These are phyloP conservation scores for Cyathus striatus DNA, from an alignment of 768 basidiomycete species.

Conservation along the genomic window DNA sequence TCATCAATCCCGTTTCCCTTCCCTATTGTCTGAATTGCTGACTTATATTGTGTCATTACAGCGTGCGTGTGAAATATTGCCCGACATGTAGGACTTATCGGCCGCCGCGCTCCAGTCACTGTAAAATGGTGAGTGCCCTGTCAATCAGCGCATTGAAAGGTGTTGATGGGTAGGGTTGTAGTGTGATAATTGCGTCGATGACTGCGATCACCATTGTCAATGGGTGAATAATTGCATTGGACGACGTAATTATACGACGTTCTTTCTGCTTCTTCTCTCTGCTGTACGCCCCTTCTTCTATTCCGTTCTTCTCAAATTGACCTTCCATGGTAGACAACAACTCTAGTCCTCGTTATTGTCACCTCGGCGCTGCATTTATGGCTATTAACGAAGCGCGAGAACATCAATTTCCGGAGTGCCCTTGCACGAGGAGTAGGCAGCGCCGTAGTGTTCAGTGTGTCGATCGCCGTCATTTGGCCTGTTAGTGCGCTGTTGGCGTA, in stretches of 20 bases:
- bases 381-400: conserved; percentile 50
- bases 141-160: neutral
- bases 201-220: conserved; percentile 88
- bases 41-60: conserved; percentile 21
- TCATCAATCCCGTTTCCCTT: neutral
- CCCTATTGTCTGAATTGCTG: neutral
- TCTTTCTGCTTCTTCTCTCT: conserved; percentile 77
- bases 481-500: conserved; percentile 75
- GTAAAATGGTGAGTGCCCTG: conserved; percentile 70
- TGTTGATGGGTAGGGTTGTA: conserved; percentile 20
- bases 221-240: conserved; percentile 97
- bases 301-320: conserved; percentile 6
- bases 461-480: conserved; percentile 76
- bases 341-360: conserved; percentile 69
- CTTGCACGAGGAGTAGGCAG: conserved; percentile 63
- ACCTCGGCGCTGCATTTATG: conserved; percentile 83
- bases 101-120: conserved; percentile 92
- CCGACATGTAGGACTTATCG: conserved; percentile 90
- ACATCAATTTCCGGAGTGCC: conserved; percentile 40
- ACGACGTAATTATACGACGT: conserved; percentile 91
- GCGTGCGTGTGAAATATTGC: conserved; percentile 91
- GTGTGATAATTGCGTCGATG: conserved; percentile 98
- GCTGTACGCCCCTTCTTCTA: conserved; percentile 46
- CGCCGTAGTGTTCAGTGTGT: conserved; percentile 73
- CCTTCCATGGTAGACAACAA: conserved; percentile 48